Evolutionary conservation across 108 stramenopile genomes (phyloP).

Genomic region (Cyclotella distinguenda): DNA sequence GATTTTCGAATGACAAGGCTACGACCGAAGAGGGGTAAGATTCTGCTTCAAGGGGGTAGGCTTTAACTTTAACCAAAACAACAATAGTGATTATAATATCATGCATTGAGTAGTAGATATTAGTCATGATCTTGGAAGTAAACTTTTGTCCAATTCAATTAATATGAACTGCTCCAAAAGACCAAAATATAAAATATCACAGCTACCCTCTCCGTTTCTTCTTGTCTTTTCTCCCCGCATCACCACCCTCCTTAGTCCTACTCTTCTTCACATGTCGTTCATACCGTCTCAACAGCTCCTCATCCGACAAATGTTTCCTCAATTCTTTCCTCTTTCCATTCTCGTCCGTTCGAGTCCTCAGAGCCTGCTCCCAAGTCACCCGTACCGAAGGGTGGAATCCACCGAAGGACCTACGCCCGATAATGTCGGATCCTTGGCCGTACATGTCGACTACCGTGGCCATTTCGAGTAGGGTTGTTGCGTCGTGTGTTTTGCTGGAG

Average conservation of each 20-base stretch:
- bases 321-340: slow-evolving; percentile 25
- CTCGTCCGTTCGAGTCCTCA: slow-evolving; percentile 20
- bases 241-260: slow-evolving; percentile 7
- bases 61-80: slow-evolving; percentile 16
- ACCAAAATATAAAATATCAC: background rate
- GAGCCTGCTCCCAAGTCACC: slow-evolving; percentile 60
- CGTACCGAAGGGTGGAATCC: slow-evolving; percentile 57
- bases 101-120: no score
- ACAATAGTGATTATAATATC: background rate
- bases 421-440: slow-evolving; percentile 57
- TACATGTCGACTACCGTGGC: slow-evolving; percentile 72
- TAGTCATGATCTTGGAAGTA: no score
- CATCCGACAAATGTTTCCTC: slow-evolving; percentile 58
- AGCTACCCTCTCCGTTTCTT: slow-evolving; percentile 26
- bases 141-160: no score
- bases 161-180: no score
- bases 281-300: slow-evolving; percentile 72
- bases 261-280: slow-evolving; percentile 56
- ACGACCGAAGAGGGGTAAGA: slow-evolving; percentile 56
- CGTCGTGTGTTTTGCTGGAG: background rate
- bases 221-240: slow-evolving; percentile 9
- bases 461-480: slow-evolving; percentile 4
- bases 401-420: slow-evolving; percentile 76
- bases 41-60: slow-evolving; percentile 69
- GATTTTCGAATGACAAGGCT: slow-evolving; percentile 76